Evolutionary conservation across 805 yeast genomes (phyloP).

Genomic region (Sugiyamaella mastotermitis): DNA sequence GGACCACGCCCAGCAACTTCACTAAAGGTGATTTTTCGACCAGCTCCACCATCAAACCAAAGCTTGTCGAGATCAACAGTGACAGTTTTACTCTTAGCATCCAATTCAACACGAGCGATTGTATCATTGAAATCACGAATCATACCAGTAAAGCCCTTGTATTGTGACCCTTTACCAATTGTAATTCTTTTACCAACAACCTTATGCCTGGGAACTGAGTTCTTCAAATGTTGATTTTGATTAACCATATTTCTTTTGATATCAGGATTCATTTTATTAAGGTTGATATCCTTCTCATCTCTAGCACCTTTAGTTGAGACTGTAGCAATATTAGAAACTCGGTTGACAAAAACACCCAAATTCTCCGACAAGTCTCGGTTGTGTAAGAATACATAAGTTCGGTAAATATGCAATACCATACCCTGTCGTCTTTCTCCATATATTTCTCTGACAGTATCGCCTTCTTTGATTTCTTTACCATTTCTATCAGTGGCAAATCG

Average conservation of each 20-base stretch:
- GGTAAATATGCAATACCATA: slow-evolving; percentile 76
- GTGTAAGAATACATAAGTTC: slow-evolving; percentile 71
- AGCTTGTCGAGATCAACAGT: slow-evolving; percentile 77
- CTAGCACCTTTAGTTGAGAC: slow-evolving; percentile 78
- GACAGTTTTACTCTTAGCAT: slow-evolving; percentile 82
- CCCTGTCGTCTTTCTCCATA: slow-evolving; percentile 87
- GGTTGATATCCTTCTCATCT: slow-evolving; percentile 37
- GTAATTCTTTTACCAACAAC: slow-evolving; percentile 80
- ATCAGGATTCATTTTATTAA: slow-evolving; percentile 83
- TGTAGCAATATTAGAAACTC: slow-evolving; percentile 70
- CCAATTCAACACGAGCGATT: slow-evolving; percentile 86
- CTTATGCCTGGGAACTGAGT: slow-evolving; percentile 53
- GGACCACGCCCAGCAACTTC: slow-evolving; percentile 4
- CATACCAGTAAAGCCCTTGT: slow-evolving; percentile 91
- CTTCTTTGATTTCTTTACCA: slow-evolving; percentile 80
- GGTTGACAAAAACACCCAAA: slow-evolving; percentile 84
- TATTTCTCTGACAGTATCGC: slow-evolving; percentile 86
- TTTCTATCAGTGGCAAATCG: slow-evolving; percentile 72
- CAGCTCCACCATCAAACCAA: slow-evolving; percentile 44
- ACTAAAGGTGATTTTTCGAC: not conserved
- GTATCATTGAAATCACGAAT: slow-evolving; percentile 91
- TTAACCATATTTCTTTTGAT: slow-evolving; percentile 35
- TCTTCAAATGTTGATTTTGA: slow-evolving; percentile 40
- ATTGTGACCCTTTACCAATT: slow-evolving; percentile 80
- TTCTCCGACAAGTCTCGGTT: slow-evolving; percentile 77